Evolutionary conservation across 768 basidiomycete genomes (phyloP).

Genomic region (Boletus vinaceobasis): DNA sequence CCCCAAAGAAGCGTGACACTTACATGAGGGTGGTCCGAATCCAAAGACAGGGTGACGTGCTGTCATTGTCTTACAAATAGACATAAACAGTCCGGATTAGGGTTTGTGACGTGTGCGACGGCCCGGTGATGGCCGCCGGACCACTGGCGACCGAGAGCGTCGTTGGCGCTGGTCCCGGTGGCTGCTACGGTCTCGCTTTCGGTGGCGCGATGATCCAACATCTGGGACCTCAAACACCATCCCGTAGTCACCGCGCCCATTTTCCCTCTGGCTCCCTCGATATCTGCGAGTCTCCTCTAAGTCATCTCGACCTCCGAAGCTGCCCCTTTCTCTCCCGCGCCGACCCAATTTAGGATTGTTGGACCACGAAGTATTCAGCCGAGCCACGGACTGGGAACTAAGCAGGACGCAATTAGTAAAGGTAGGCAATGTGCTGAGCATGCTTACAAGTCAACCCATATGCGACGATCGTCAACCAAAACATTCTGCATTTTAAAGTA

Average conservation of each 20-base stretch:
- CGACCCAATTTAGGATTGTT: slow-evolving; percentile 64
- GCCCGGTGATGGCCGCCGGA: slow-evolving; percentile 36
- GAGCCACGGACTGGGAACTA: slow-evolving; percentile 92
- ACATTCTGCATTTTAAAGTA: slow-evolving; percentile 99
- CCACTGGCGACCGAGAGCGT: slow-evolving; percentile 28
- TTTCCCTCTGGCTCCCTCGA: slow-evolving; percentile 35
- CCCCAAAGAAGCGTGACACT: slow-evolving; percentile 6
- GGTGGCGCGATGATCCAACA: slow-evolving; percentile 33
- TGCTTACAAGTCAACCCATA: slow-evolving; percentile 98
- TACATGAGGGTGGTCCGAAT: slow-evolving; percentile 15
- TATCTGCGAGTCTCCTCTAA: slow-evolving; percentile 72
- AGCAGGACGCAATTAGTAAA: slow-evolving; percentile 18
- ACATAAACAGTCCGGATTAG: slow-evolving; percentile 17
- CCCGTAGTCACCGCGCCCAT: slow-evolving; percentile 46
- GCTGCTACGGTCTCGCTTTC: slow-evolving; percentile 49
- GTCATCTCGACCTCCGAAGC: slow-evolving; percentile 72
- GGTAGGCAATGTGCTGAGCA: slow-evolving; percentile 2
- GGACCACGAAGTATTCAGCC: slow-evolving; percentile 78
- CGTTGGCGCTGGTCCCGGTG: slow-evolving; percentile 41
- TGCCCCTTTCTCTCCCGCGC: slow-evolving; percentile 33
- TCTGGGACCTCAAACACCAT: slow-evolving; percentile 85
- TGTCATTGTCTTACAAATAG: slow-evolving; percentile 17
- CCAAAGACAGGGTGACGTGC: slow-evolving; percentile 12
- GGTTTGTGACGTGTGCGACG: slow-evolving; percentile 24
- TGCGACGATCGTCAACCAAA: slow-evolving; percentile 92